Percentiles rank a stretch among this genome's conserved stretches.
Conservation (phyloP, 257 asterid genomes). For the Solanum microdontum region DNA sequence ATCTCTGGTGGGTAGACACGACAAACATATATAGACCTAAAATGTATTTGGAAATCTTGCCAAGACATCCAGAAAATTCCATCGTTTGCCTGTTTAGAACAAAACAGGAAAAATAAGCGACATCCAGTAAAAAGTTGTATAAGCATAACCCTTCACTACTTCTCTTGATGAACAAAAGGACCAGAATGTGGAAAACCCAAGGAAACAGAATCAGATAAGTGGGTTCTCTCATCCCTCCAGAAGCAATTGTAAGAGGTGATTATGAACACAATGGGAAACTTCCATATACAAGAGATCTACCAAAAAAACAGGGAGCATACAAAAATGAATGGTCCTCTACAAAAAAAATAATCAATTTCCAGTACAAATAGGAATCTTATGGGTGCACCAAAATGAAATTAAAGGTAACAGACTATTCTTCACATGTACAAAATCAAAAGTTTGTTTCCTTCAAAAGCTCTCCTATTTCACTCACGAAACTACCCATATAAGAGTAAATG, state of each 20-base stretch:
- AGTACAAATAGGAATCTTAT: not conserved
- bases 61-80: conserved; percentile 99
- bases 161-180: not conserved
- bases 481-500: not conserved
- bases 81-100: conserved; percentile 60
- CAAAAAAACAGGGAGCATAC: not conserved
- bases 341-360: not conserved
- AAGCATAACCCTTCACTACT: not conserved
- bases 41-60: conserved; percentile 99
- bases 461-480: not conserved
- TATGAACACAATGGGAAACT: not conserved
- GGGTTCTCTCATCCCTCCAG: not conserved
- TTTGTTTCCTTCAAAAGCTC: not conserved
- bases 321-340: not conserved
- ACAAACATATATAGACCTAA: conserved; percentile 91
- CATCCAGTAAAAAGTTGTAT: not conserved
- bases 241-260: not conserved
- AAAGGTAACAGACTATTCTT: not conserved
- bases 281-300: not conserved
- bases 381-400: not conserved
- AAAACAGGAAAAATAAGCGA: not conserved
- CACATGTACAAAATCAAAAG: not conserved
- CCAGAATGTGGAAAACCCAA: not conserved
- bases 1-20: conserved; percentile 98
- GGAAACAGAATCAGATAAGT: not conserved